Base-by-base conservation (phyloP, 106 monocot genomes). In the Platanthera zijinensis region DNA sequence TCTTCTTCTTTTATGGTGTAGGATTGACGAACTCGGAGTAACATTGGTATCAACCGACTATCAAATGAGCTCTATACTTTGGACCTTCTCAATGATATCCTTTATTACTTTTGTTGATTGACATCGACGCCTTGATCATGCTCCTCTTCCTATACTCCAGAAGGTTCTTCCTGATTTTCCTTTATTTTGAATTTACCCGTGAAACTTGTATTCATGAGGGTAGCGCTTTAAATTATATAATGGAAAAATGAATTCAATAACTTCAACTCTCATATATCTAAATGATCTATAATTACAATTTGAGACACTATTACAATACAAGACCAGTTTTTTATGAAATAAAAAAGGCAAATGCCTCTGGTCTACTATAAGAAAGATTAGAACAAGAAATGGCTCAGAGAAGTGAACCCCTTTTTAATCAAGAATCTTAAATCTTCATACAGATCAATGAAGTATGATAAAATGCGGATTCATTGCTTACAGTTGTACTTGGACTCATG, bases 401-500 rank as follows among this genome's bases (percentile, higher is more conserved):
- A 61, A 61, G 59, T 61, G 18, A 61, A n/a, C 19, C 59, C 18
- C 21, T 6, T 61, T 61, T 61, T 21, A 19, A n/a, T 61, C 59
- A 61, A 61, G 18, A 61, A 21, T 61, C 21, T 19, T 21, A 61
- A 21, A 7, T 66, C 39, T 66, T 12, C 30, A 66, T 66, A 32
- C 66, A 13, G 21, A 8, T n/a, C 18, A 66, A 25, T 64, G 7
- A 63, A 25, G 63, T 25, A 64, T 25, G 28, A 25, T 64, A 25
- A 64, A 7, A 66, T 39, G 25, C 10, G 8, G 66, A 66, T 66
- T 66, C 66, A 66, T 32, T 52, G 82, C 97, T 88, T 88, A 97
- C 93, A 97, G 59, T 94, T 94, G 81, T 97, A 97, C 71, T 97
- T 97, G 19, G 97, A 93, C 45, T 97, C 89, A 85, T 97, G 97